Percentiles rank a stretch among this genome's conserved stretches.
Evolutionary conservation across 2,329 filamentous ascomycete species (phyloP).

Genomic region (Rhynchosporium graminicola): DNA sequence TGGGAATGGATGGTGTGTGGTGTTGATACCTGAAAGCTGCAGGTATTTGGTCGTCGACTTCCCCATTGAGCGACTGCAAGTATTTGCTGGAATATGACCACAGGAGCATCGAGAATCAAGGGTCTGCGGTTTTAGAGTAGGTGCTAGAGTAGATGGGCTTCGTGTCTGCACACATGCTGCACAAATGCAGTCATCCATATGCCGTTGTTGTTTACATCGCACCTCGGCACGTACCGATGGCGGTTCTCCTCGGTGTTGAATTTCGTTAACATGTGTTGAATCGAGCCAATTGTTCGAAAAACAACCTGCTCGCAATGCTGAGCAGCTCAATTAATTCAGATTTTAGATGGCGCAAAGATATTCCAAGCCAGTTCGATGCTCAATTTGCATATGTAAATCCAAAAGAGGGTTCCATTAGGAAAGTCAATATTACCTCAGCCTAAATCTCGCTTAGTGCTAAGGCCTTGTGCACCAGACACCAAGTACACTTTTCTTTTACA

Average conservation of each 20-base stretch:
- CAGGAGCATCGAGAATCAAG: background rate
- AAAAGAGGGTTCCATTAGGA: background rate
- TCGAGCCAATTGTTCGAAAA: background rate
- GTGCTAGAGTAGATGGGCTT: conserved; percentile 1
- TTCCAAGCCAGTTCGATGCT: background rate
- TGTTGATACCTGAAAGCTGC: background rate
- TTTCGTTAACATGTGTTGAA: background rate
- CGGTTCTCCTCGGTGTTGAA: background rate
- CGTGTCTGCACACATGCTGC: conserved; percentile 21
- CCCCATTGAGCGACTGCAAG: conserved; percentile 11
- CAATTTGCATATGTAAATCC: background rate
- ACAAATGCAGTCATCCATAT: conserved; percentile 8
- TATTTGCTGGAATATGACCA: background rate
- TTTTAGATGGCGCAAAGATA: background rate
- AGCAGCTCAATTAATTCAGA: background rate
- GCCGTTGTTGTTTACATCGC: conserved; percentile 9
- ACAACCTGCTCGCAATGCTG: background rate
- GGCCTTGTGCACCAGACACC: background rate
- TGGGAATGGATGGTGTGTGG: conserved; percentile 5
- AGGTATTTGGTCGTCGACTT: conserved; percentile 8
- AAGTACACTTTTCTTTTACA: background rate
- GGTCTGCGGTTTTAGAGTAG: background rate
- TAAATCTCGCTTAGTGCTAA: background rate
- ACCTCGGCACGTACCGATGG: background rate
- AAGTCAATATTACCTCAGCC: conserved; percentile 4